Conservation (phyloP, 2,329 filamentous ascomycete species). For the Trichophyton schoenleinii region DNA sequence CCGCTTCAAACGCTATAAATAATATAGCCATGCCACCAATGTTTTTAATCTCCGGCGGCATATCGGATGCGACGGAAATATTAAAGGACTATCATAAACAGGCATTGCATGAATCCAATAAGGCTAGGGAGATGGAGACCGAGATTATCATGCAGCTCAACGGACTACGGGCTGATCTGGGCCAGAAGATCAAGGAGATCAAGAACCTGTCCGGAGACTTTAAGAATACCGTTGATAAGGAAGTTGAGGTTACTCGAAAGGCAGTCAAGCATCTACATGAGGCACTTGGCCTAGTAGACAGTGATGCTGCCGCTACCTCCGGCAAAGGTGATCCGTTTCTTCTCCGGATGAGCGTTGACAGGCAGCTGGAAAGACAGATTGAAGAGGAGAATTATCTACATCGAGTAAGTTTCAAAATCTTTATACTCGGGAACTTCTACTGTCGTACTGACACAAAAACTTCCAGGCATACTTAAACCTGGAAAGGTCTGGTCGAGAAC, state of each 20-base stretch:
- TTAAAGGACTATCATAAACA: conserved; percentile 73
- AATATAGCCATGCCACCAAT: conserved; percentile 62
- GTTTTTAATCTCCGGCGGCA: conserved; percentile 69
- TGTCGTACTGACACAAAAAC: neutral
- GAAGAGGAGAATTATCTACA: conserved; percentile 97
- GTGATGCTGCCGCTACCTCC: conserved; percentile 59
- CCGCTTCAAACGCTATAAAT: conserved; percentile 72
- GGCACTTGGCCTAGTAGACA: conserved; percentile 62
- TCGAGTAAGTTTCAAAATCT: conserved; percentile 47
- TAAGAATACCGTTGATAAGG: conserved; percentile 91
- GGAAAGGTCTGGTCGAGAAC: conserved; percentile 82
- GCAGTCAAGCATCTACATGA: conserved; percentile 74
- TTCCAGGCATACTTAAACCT: conserved; percentile 79
- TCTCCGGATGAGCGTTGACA: conserved; percentile 70
- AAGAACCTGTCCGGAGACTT: conserved; percentile 88
- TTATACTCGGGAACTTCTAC: neutral
- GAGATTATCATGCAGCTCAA: conserved; percentile 83
- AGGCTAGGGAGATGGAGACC: conserved; percentile 78
- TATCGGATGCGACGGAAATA: conserved; percentile 74
- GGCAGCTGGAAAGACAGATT: conserved; percentile 81
- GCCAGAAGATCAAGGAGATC: conserved; percentile 97
- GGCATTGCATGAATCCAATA: conserved; percentile 66
- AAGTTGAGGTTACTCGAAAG: conserved; percentile 73
- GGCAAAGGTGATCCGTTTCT: conserved; percentile 91
- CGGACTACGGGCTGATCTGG: conserved; percentile 73